phyloP scores from a whole-genome alignment of 129 eudicot genomes.

The Artemisia annua region DNA sequence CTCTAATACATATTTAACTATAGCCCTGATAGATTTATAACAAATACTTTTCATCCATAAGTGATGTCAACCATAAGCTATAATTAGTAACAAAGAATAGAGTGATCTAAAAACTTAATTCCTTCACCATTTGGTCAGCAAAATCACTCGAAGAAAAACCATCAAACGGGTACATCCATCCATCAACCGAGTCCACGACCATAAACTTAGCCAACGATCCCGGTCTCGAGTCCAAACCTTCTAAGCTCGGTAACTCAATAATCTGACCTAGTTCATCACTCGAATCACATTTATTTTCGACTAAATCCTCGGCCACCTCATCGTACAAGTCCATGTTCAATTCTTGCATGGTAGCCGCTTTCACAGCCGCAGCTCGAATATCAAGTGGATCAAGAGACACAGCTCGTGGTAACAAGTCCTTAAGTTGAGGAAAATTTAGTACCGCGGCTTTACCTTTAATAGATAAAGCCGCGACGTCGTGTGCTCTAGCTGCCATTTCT shows the following conservation, averaged over 20 bases:
- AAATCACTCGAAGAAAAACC: conserved; percentile 1
- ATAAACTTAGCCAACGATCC: conserved; percentile 36
- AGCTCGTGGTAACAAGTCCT: conserved; percentile 63
- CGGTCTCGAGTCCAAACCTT: conserved; percentile 38
- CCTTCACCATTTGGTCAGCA: conserved; percentile 31
- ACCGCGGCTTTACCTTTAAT: conserved; percentile 66
- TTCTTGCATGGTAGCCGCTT: conserved; percentile 76
- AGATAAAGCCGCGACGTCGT: conserved; percentile 70
- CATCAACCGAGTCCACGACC: conserved; percentile 58
- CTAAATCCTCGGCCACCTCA: too few relatives aligned
- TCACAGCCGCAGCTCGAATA: conserved; percentile 82
- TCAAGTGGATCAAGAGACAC: conserved; percentile 64
- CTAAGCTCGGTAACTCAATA: conserved; percentile 73
- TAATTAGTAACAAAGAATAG: too few relatives aligned
- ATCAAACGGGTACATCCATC: conserved; percentile 55
- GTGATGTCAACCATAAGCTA: conserved; percentile 1
- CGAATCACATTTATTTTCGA: not conserved
- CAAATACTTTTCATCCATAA: not conserved
- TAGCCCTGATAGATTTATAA: not conserved
- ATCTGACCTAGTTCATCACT: conserved; percentile 64
- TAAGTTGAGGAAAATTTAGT: conserved; percentile 73
- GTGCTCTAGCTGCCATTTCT: conserved; percentile 97
- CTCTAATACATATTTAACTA: not conserved
- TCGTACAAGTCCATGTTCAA: conserved; percentile 1
- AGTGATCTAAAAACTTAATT: conserved; percentile 12